phyloP scores from a whole-genome alignment of 1,284 basidiomycete species.

The Cryptococcus sp. region DNA sequence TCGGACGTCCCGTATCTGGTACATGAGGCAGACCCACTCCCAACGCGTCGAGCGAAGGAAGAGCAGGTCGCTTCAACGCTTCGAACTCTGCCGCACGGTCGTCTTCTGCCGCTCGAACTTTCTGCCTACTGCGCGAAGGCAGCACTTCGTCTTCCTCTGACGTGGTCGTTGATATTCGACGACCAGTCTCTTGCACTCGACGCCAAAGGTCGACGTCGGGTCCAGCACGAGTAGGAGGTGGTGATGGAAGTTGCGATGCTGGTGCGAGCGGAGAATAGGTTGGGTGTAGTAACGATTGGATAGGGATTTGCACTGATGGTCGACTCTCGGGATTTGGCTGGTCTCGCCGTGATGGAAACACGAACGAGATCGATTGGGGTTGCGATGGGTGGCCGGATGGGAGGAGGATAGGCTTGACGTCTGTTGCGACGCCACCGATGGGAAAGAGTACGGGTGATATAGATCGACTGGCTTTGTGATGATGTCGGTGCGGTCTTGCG shows the following conservation, averaged over 20 bases:
- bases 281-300: slow-evolving; percentile 7
- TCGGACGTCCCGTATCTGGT: slow-evolving; percentile 25
- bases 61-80: not conserved
- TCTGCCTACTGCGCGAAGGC: slow-evolving; percentile 30
- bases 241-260: slow-evolving; percentile 5
- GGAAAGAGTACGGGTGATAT: slow-evolving; percentile 6
- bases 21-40: slow-evolving; percentile 40
- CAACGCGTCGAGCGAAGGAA: slow-evolving; percentile 42
- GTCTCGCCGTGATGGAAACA: slow-evolving; percentile 31
- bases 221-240: slow-evolving; percentile 7
- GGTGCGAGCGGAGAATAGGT: not conserved
- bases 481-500: not conserved
- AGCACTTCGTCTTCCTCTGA: slow-evolving; percentile 45
- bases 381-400: slow-evolving; percentile 22
- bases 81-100: slow-evolving; percentile 8
- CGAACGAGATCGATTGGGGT: slow-evolving; percentile 33
- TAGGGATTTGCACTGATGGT: slow-evolving; percentile 12
- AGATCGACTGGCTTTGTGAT: not conserved
- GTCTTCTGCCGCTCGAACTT: slow-evolving; percentile 4
- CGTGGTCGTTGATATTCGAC: slow-evolving; percentile 40
- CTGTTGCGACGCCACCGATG: slow-evolving; percentile 21
- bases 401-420: slow-evolving; percentile 37
- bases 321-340: slow-evolving; percentile 6
- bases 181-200: slow-evolving; percentile 27
- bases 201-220: slow-evolving; percentile 4